Evolutionary conservation across 768 basidiomycete species (phyloP), one percentile per base, ranked within the genome.

Genomic region (Dioszegia aurantiaca): DNA sequence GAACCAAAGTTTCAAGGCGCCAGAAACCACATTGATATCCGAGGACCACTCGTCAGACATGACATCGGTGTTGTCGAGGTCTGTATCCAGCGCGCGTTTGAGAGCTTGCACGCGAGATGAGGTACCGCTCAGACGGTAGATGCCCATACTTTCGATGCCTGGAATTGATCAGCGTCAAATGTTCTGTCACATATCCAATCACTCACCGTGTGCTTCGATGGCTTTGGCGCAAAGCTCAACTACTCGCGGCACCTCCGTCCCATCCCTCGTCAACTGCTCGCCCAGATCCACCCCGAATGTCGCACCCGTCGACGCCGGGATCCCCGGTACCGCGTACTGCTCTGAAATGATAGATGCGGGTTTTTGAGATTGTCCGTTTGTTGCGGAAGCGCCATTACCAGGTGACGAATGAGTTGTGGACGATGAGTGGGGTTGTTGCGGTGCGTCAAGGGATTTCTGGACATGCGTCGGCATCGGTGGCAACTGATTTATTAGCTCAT

Each of bases 11-110:
- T 99, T 99, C 61, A 97, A 80, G 23, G 87, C 89, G 56, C 90
- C 89, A n/a, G 95, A 83, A 51, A 98, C 87, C 60, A 89, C 91
- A 79, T 94, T 97, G 78, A 98, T 92, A 74, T 99, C 95, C 17
- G 85, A 82, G 31, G 88, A 84, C 89, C 92, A 92, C 74, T 98
- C 94, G 3, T 88, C 84, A 5, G 86, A 81, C 72, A 91, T 85
- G 51, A 99, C 80, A 77, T 98, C 87, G 33, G 92, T 88, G 0
- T 85, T 81, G 17, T 95, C 89, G 45, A 97, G 77, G 75, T 97
- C 94, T 86, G 84, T 86, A 77, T 99, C 94, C 23, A 98, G 79
- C 56, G 82, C 82, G 55, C 86, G 86, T 76, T 89, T 90, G 49
- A 99, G 80, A 61, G 85, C 84, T 59, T 84, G 81, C 24, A 98